Evolutionary conservation across 306 rosid genomes (phyloP), one percentile per base, ranked within the genome.

Genomic region (Boehmeria nivea): DNA sequence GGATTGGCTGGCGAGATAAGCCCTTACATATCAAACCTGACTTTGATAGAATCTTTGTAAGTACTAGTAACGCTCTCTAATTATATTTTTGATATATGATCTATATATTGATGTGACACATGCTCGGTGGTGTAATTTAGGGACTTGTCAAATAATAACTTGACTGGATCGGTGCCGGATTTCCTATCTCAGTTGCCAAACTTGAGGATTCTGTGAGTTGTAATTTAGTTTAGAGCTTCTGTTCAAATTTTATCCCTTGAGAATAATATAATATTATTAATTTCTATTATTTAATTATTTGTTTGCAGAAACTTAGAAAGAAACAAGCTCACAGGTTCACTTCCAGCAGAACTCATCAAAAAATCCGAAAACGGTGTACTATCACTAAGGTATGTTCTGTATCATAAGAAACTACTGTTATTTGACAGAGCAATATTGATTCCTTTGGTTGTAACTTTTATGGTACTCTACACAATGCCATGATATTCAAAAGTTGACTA

Each of bases 141-240:
- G 70, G 81, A 69, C 72, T 36, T 75, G 48, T 80, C 81, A 42
- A 26, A 69, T 36, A 80, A 80, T 62, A 66, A 13, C 37, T 57
- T 79, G 25, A 61, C 51, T 4, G 87, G 81, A 40, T 5, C 57
- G 23, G 22, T 81, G 22, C 81, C 83, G 6, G 72, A 61, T 20
- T 81, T 77, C 68, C 59, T 78, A 46, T 17, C 68, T 43, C 61
- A 64, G 31, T 22, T 74, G 73, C 68, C 72, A 52, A 2, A 7
- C 27, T 54, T 77, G 59, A 69, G 19, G 52, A 6, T 60, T 16
- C 47, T 74, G 87, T 81, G 62, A 81, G 83, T 71, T 43, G 2
- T 38, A 4, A 16, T 2, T 2, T 15, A 14, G n/a, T 28, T 28
- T 3, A 3, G 8, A 28, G 8, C 34, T 3, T 3, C 3, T 3